Base-by-base conservation (phyloP, 1,284 basidiomycete genomes). In the Leucoagaricus sp. region DNA sequence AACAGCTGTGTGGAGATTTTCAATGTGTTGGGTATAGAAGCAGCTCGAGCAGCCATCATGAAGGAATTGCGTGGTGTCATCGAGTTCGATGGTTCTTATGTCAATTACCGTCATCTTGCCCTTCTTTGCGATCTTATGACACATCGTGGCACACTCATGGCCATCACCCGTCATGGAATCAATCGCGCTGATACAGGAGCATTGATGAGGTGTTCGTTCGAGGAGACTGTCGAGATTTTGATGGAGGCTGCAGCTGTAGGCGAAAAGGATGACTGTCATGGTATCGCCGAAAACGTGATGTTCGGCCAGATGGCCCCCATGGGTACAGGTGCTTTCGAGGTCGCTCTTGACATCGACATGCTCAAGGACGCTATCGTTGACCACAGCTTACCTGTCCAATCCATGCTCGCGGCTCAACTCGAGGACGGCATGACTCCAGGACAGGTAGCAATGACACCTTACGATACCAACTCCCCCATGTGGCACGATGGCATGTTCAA, bases 81-180 rank as follows among this genome's bases (percentile, higher is more conserved):
- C 75, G 95, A 98, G 75, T 98, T 98, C 76, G 97, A 98, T 71
- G 97, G 96, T 82, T 98, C 96, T 17, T 98, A 98, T 69, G 96
- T 99, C 79, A 99, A 99, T 75, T 99, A 98, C 75, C 89, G 97
- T 54, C 97, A 99, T 72, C 80, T 99, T 55, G 93, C 95, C 1
- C 79, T 99, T 17, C 85, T 99, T 23, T 96, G 94, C 72, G 97
- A 99, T 72, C 81, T 99, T 51, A 99, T 99, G 97, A 99, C 96
- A 12, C 94, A 96, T 67, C 92, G 94, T 57, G 97, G 97, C 38
- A 76, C 85, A 8, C 82, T 99, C 60, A 99, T 99, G 96, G 94
- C 96, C 10, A 99, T 99, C 74, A 99, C 97, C 48, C 94, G 97
- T 49, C 97, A 99, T 69, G 97, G 97, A 74, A 99, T 99, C 75